Evolutionary conservation across 1,284 basidiomycete species (phyloP).

Genomic region (Cerrena zonata): DNA sequence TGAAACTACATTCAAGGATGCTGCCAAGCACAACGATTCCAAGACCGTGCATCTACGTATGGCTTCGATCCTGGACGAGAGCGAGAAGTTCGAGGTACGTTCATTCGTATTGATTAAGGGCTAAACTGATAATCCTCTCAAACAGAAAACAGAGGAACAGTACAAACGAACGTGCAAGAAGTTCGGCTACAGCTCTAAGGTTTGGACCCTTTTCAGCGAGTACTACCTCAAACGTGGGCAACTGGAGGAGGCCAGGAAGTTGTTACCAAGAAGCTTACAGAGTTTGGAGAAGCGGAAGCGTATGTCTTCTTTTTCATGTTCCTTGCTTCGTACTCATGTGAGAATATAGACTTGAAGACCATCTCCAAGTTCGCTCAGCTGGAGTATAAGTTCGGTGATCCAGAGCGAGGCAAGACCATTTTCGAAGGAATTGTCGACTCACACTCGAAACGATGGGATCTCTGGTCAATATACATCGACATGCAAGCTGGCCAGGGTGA

Average conservation of each 20-base stretch:
- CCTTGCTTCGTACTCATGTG: not conserved
- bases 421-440: constrained; percentile 95
- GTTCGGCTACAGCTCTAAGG: constrained; percentile 85
- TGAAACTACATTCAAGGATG: constrained; percentile 84
- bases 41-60: constrained; percentile 84
- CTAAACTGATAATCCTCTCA: not conserved
- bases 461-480: constrained; percentile 97
- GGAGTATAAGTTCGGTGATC: constrained; percentile 91
- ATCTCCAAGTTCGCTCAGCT: constrained; percentile 91
- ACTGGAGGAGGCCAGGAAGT: constrained; percentile 75
- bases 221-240: constrained; percentile 70
- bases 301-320: constrained; percentile 37
- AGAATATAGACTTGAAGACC: constrained; percentile 77
- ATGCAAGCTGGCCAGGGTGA: constrained; percentile 81
- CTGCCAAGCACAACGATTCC: constrained; percentile 84
- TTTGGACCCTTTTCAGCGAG: constrained; percentile 87
- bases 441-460: constrained; percentile 89
- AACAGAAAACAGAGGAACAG: constrained; percentile 81
- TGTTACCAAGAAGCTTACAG: constrained; percentile 87
- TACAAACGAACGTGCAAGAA: constrained; percentile 84
- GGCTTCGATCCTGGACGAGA: constrained; percentile 79
- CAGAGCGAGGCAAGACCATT: constrained; percentile 90
- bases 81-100: constrained; percentile 74
- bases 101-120: not conserved
- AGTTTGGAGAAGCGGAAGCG: constrained; percentile 93